Percentiles rank a stretch among this genome's conserved stretches.
These are phyloP conservation scores for Russula sp. DNA, from an alignment of 768 basidiomycete species.

Conservation along the genomic window DNA sequence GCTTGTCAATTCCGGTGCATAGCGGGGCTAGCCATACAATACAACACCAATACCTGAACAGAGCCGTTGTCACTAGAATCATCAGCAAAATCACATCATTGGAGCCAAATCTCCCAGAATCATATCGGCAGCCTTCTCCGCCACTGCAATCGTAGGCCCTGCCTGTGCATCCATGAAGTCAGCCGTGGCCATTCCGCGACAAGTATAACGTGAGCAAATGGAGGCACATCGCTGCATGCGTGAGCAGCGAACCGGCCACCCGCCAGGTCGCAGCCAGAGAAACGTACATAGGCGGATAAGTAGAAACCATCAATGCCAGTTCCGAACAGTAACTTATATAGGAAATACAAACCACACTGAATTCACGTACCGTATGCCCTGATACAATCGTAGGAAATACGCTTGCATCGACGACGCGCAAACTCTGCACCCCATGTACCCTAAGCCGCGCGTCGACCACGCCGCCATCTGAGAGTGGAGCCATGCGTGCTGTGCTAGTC, in stretches of 20 bases:
- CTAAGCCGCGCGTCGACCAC: conserved; percentile 40
- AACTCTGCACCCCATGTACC: conserved; percentile 39
- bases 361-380: conserved; percentile 40
- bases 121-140: conserved; percentile 32
- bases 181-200: not conserved
- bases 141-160: conserved; percentile 28
- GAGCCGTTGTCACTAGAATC: not conserved
- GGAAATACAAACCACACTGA: not conserved
- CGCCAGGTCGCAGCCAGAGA: not conserved
- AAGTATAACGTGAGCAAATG: not conserved
- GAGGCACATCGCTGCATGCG: not conserved
- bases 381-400: conserved; percentile 40
- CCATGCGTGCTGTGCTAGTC: conserved; percentile 38
- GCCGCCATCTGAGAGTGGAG: conserved; percentile 33
- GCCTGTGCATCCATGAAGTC: conserved; percentile 22
- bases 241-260: not conserved
- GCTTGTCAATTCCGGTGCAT: no score
- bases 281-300: not conserved
- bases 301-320: not conserved
- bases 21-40: no score
- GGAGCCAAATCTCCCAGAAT: conserved; percentile 25
- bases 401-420: conserved; percentile 44
- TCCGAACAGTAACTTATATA: not conserved
- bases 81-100: not conserved
- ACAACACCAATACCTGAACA: not conserved